Evolutionary conservation across 192 early-diverging fungal species (phyloP).

Genomic region (Globomyces pollinis-pini): DNA sequence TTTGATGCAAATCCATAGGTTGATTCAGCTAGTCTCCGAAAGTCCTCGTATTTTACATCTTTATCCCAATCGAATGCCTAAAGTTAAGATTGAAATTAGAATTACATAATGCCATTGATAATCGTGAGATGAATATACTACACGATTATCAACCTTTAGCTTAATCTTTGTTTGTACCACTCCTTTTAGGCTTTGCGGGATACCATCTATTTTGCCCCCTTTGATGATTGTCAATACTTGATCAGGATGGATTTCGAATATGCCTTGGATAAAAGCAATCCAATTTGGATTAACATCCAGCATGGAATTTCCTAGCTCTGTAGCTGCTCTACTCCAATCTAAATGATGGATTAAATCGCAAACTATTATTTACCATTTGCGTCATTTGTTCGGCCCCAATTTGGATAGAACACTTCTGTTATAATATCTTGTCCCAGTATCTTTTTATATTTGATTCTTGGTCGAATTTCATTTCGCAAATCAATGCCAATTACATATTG

Average conservation of each 20-base stretch:
- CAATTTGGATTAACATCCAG: neutral
- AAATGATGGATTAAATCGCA: no score
- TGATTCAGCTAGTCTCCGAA: neutral
- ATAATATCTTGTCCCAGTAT: neutral
- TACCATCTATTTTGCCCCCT: no score
- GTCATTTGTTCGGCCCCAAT: constrained; percentile 4
- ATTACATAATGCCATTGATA: neutral
- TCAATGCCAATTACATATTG: constrained; percentile 9
- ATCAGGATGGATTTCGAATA: neutral
- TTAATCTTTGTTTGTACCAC: neutral
- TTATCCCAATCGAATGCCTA: no score
- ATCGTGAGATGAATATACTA: neutral
- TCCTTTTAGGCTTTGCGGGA: neutral
- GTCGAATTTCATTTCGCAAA: constrained; percentile 3
- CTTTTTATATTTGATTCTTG: neutral
- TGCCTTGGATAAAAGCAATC: constrained; percentile 3
- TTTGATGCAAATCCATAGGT: neutral
- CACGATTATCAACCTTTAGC: neutral
- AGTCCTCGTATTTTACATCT: no score
- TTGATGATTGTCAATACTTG: no score
- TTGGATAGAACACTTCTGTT: neutral
- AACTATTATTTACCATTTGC: no score
- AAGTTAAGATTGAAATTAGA: no score
- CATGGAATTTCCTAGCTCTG: neutral
- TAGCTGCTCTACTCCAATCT: constrained; percentile 1